A percentile compares a stretch with the other conserved stretches of the same genome.
These are phyloP conservation scores for Jasminum sambac DNA, from an alignment of 257 asterid genomes.

Conservation along the genomic window DNA sequence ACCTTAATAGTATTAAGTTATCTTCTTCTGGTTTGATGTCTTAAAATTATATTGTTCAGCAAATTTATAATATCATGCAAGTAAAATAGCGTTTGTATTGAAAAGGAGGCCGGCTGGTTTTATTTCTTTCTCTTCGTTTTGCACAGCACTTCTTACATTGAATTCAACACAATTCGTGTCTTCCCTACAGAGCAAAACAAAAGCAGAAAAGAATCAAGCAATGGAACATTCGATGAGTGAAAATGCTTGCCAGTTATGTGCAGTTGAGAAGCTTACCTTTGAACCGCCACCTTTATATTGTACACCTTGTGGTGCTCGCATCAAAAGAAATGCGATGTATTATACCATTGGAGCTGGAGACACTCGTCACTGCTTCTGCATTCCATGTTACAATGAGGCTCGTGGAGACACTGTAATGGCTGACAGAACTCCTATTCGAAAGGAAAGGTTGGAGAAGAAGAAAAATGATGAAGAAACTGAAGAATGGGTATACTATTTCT, in stretches of 20 bases:
- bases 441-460: constrained; percentile 90
- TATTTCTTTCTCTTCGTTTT: background rate
- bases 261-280: constrained; percentile 92
- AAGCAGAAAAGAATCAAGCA: constrained; percentile 92
- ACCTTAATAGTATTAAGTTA: background rate
- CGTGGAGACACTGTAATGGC: constrained; percentile 78
- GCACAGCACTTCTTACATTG: constrained; percentile 14
- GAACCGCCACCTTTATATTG: constrained; percentile 98
- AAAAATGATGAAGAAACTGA: constrained; percentile 97
- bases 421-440: constrained; percentile 67
- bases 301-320: constrained; percentile 92
- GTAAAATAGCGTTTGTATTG: background rate
- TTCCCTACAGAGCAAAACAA: constrained; percentile 79
- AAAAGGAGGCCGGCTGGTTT: background rate
- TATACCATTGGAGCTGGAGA: constrained; percentile 90
- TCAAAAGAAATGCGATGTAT: constrained; percentile 88
- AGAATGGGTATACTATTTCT: constrained; percentile 76
- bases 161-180: constrained; percentile 17
- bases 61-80: background rate
- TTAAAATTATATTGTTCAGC: background rate
- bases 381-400: constrained; percentile 79
- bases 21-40: background rate
- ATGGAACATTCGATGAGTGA: constrained; percentile 91
- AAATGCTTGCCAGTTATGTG: constrained; percentile 97
- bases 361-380: constrained; percentile 85